Conservation (phyloP, 768 basidiomycete species). For the Leccinum ochraceum region DNA sequence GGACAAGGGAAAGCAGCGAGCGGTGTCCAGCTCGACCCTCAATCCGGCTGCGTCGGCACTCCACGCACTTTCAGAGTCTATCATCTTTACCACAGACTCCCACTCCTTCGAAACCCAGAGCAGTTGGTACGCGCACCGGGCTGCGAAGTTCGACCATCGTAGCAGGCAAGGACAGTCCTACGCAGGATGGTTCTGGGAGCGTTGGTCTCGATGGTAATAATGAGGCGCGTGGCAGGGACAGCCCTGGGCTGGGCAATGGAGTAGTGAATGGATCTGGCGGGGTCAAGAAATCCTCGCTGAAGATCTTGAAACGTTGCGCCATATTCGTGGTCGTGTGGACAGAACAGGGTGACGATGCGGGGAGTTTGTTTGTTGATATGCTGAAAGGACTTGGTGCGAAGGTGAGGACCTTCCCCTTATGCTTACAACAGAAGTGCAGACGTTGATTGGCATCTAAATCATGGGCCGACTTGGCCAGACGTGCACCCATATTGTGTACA, state of each 20-base stretch:
- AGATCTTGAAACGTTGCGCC: slow-evolving; percentile 71
- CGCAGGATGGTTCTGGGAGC: too few species aligned
- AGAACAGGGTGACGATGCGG: slow-evolving; percentile 77
- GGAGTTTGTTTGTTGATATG: slow-evolving; percentile 88
- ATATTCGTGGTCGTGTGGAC: slow-evolving; percentile 85
- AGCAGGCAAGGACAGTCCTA: too few species aligned
- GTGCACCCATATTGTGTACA: slow-evolving; percentile 85
- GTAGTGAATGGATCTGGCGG: slow-evolving; percentile 26
- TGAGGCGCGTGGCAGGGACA: slow-evolving; percentile 22
- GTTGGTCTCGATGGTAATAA: too few species aligned
- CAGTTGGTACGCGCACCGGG: too few species aligned
- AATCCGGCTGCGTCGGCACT: too few species aligned
- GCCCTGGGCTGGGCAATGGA: slow-evolving; percentile 15
- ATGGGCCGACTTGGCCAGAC: slow-evolving; percentile 65
- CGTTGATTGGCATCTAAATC: slow-evolving; percentile 42
- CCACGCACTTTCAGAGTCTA: too few species aligned
- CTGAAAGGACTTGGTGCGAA: slow-evolving; percentile 75
- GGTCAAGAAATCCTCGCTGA: slow-evolving; percentile 31
- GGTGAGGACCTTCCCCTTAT: slow-evolving; percentile 43
- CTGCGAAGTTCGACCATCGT: too few species aligned
- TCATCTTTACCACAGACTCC: too few species aligned
- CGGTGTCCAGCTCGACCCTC: too few species aligned
- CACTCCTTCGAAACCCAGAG: too few species aligned
- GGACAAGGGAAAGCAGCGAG: too few species aligned
- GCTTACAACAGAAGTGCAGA: background rate